A percentile compares a stretch with the other conserved stretches of the same genome.
These are phyloP conservation scores for Torulaspora quercuum DNA, from an alignment of 805 yeast species.

Conservation along the genomic window DNA sequence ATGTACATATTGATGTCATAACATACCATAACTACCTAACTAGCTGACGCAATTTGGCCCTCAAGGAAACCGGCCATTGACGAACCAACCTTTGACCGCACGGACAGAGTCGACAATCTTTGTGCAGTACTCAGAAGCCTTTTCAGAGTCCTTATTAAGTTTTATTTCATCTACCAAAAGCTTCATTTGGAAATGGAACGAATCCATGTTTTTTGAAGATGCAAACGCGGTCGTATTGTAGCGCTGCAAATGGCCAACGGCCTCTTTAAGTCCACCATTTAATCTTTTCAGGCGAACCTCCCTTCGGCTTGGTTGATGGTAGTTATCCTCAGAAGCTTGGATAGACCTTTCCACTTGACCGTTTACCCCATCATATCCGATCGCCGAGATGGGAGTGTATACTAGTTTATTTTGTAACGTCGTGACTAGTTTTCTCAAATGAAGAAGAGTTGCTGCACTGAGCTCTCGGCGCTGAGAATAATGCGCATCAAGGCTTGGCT, in stretches of 20 bases:
- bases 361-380: conserved; percentile 40
- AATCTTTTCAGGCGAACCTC: conserved; percentile 17
- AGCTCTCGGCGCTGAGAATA: conserved; percentile 41
- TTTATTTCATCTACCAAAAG: conserved; percentile 24
- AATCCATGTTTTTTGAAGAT: conserved; percentile 23
- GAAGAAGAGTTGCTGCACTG: conserved; percentile 29
- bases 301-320: conserved; percentile 13
- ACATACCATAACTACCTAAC: conserved; percentile 1
- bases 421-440: conserved; percentile 33
- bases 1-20: conserved; percentile 5
- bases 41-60: too few species aligned
- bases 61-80: conserved; percentile 37
- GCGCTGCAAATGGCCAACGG: conserved; percentile 33
- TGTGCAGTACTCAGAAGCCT: conserved; percentile 5
- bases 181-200: conserved; percentile 33
- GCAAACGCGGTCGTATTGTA: conserved; percentile 22
- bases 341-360: conserved; percentile 33
- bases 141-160: conserved; percentile 15
- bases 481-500: conserved; percentile 41
- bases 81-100: conserved; percentile 42
- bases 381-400: conserved; percentile 41
- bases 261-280: conserved; percentile 30
- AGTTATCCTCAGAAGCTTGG: conserved; percentile 27
- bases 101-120: conserved; percentile 35
- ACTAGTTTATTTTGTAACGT: conserved; percentile 28